Conservation (phyloP, 805 yeast genomes). For the Blastobotrys americana region DNA sequence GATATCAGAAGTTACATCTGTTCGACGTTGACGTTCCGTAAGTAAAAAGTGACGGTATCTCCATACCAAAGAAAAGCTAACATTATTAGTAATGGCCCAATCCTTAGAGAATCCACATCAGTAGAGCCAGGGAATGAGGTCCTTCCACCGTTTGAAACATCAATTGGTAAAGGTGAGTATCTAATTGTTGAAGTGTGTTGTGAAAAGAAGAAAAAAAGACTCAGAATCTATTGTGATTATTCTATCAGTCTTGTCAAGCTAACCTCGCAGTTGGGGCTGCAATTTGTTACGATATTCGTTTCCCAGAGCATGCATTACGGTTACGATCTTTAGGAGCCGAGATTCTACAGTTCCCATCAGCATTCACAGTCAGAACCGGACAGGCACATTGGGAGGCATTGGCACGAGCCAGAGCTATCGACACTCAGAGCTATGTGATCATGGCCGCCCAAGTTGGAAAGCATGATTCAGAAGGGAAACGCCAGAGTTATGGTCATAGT, state of each 20-base stretch:
- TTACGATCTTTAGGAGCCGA: conserved; percentile 66
- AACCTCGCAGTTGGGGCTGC: conserved; percentile 25
- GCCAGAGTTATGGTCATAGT: conserved; percentile 83
- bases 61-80: no score
- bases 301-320: conserved; percentile 70
- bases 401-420: conserved; percentile 80
- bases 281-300: conserved; percentile 75
- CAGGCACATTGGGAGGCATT: conserved; percentile 81
- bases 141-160: conserved; percentile 48
- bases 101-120: conserved; percentile 64
- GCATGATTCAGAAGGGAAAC: conserved; percentile 49
- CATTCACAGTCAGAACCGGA: conserved; percentile 89
- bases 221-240: no score
- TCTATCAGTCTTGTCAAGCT: background rate
- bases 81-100: conserved; percentile 58
- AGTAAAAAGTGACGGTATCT: no score
- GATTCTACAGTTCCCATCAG: conserved; percentile 77
- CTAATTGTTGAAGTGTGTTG: no score
- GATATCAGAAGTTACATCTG: conserved; percentile 80
- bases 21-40: conserved; percentile 72
- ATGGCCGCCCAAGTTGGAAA: conserved; percentile 85
- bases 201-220: background rate
- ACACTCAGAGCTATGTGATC: conserved; percentile 77
- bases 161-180: conserved; percentile 41
- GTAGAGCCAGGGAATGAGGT: conserved; percentile 70